Base-by-base conservation (phyloP, 371 early-diverging fungal species). In the Saksenaea oblongispora region DNA sequence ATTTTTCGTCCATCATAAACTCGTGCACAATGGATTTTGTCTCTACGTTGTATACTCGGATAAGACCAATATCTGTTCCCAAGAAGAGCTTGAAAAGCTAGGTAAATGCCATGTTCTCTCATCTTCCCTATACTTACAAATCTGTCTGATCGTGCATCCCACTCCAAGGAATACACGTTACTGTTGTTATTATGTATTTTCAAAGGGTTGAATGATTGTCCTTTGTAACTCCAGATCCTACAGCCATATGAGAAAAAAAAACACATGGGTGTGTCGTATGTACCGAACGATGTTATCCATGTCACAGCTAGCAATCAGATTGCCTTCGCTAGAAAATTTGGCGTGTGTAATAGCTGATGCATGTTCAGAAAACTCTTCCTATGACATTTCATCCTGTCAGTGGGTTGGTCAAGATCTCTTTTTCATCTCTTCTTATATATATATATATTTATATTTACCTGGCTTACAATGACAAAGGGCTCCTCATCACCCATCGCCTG, bases 231-330 rank as follows among this genome's bases (percentile, higher is more conserved):
- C 85, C 85, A 85, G 14, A 83, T 74, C 14, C 83, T 83, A 37
- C 15, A 3, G 10, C 11, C 28, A n/a, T 4, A 39, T 7, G 8
- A 27, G 41, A 41, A 18, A 27, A n/a, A 5, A 27, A 18, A 15
- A 34, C 3, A 17, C 31, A 17, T 5, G 15, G 26, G 13, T 14
- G 15, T 27, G 3, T 26, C 1, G 58, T 34, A 65, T 62, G 63
- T 80, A 79, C 79, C 83, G 72, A 24, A 86, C 83, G 69, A 85
- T 84, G 60, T 84, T 85, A 63, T 88, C 89, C 67, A 84, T 81
- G 69, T 88, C 89, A 61, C 87, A 86, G 61, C 89, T 88, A 27
- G 86, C 85, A 56, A 88, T 85, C 58, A 84, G 57, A 36, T 78
- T 82, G 0, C 87, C 89, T 58, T 84, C 79, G 34, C 71, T 77